Evolutionary conservation across 768 basidiomycete species (phyloP).

Genomic region (Neoboletus subvelutipes): DNA sequence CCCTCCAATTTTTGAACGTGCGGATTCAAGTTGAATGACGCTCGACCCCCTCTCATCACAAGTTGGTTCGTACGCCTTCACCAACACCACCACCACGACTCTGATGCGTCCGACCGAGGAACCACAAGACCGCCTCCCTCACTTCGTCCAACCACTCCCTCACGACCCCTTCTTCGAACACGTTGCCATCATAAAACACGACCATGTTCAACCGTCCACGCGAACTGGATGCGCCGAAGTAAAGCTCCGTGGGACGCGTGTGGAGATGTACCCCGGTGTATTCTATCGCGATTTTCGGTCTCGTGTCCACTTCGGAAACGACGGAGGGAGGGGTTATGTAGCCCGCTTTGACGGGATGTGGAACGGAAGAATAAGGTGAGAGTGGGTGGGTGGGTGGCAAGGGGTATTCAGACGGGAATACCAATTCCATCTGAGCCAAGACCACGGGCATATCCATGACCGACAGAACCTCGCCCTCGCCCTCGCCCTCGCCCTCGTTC

Average conservation of each 20-base stretch:
- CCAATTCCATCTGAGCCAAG: constrained; percentile 33
- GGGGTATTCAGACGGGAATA: constrained; percentile 39
- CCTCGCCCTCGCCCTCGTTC: too few species aligned
- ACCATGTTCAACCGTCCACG: constrained; percentile 34
- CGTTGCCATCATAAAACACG: constrained; percentile 45
- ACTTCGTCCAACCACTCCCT: constrained; percentile 51
- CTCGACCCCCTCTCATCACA: too few species aligned
- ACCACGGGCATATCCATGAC: constrained; percentile 4
- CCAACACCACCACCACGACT: too few species aligned
- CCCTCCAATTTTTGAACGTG: too few species aligned
- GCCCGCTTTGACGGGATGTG: constrained; percentile 15
- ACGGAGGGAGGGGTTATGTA: not conserved
- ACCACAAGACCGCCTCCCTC: constrained; percentile 32
- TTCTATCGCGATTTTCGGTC: constrained; percentile 15
- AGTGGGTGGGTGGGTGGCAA: constrained; percentile 23
- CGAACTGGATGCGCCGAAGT: constrained; percentile 42
- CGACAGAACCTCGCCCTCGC: constrained; percentile 2
- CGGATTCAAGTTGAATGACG: too few species aligned
- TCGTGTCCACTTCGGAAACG: not conserved
- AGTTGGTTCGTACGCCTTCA: too few species aligned
- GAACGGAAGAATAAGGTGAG: constrained; percentile 20
- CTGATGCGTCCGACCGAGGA: constrained; percentile 23
- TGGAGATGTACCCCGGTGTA: constrained; percentile 29
- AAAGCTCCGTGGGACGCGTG: constrained; percentile 43
- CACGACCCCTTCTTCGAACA: constrained; percentile 41